Evolutionary conservation across 2,329 filamentous ascomycete genomes (phyloP).

Genomic region (Neoscytalidium dimidiatum): DNA sequence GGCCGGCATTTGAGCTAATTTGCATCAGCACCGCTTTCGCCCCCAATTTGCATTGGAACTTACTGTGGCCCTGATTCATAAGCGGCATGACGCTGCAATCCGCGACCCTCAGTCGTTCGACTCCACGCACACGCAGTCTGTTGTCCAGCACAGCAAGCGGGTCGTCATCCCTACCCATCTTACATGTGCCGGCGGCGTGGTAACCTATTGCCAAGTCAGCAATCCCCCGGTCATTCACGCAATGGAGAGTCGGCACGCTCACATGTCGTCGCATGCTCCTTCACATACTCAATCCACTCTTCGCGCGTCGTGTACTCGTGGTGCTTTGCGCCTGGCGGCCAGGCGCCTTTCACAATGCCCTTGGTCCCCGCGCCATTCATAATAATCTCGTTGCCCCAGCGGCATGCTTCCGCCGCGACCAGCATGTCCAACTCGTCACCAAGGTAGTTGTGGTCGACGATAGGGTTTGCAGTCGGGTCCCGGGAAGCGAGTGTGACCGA

Average conservation of each 20-base stretch:
- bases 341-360: constrained; percentile 39
- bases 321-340: constrained; percentile 50
- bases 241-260: neutral
- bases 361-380: constrained; percentile 58
- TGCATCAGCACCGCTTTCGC: neutral
- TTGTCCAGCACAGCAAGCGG: constrained; percentile 5
- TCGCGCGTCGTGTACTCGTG: constrained; percentile 56
- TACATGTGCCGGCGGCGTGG: constrained; percentile 14
- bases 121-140: neutral
- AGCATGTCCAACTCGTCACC: constrained; percentile 27
- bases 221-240: neutral
- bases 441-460: constrained; percentile 33
- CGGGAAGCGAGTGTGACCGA: constrained; percentile 28
- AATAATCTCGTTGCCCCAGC: constrained; percentile 26
- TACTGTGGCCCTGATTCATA: constrained; percentile 33
- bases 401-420: constrained; percentile 27
- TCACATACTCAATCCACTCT: constrained; percentile 61
- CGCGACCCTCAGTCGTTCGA: neutral
- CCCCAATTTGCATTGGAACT: neutral
- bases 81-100: constrained; percentile 38
- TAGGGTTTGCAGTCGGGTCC: constrained; percentile 26
- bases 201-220: neutral
- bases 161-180: constrained; percentile 12
- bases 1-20: constrained; percentile 35
- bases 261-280: constrained; percentile 42